These are phyloP conservation scores for Annulohypoxylon bovei DNA, from an alignment of 495 filamentous ascomycete genomes.

Conservation along the genomic window DNA sequence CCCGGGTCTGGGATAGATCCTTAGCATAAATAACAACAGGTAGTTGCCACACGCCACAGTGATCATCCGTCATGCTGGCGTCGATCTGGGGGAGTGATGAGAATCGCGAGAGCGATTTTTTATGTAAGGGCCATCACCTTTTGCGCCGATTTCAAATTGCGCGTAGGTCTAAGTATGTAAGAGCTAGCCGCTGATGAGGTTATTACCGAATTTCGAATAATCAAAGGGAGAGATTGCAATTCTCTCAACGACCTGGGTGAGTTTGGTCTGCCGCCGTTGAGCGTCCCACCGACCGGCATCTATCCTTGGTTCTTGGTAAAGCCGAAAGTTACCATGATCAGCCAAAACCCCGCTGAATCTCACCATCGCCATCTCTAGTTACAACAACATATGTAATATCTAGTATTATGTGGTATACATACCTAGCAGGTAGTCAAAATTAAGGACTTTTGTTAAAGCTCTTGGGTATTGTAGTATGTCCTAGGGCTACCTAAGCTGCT, in stretches of 20 bases:
- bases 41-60: conserved; percentile 37
- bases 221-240: conserved; percentile 28
- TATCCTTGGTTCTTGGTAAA: conserved; percentile 39
- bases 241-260: conserved; percentile 19
- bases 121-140: conserved; percentile 34
- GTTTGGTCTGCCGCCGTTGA: conserved; percentile 37
- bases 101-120: conserved; percentile 4
- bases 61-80: conserved; percentile 42
- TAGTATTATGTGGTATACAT: background rate
- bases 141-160: conserved; percentile 9
- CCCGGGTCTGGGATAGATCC: background rate
- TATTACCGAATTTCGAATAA: conserved; percentile 28
- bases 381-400: background rate
- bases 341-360: conserved; percentile 41
- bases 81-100: conserved; percentile 33
- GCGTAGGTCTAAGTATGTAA: background rate
- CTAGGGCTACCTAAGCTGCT: background rate
- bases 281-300: conserved; percentile 36
- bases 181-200: conserved; percentile 22
- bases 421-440: conserved; percentile 5
- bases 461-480: background rate
- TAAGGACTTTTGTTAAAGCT: conserved; percentile 7
- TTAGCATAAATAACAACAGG: conserved; percentile 17
- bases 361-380: conserved; percentile 20
- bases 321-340: conserved; percentile 37